Evolutionary conservation across 1,284 basidiomycete species (phyloP).

Genomic region (Heterobasidion occidentale): DNA sequence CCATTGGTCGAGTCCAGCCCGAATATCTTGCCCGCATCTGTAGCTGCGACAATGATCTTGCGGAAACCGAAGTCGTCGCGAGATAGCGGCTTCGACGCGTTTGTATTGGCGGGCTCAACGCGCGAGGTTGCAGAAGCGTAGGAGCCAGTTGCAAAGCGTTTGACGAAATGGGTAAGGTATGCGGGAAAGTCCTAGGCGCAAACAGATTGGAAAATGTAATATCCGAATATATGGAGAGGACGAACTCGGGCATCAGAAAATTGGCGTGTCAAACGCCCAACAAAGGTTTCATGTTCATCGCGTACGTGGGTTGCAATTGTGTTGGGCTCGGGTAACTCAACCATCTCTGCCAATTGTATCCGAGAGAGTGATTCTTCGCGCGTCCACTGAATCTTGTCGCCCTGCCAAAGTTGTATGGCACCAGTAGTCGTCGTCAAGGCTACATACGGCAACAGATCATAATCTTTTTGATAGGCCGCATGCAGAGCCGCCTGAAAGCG

Average conservation of each 20-base stretch:
- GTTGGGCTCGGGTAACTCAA: conserved; percentile 73
- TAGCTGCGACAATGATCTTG: conserved; percentile 75
- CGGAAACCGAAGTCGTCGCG: conserved; percentile 86
- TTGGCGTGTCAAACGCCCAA: conserved; percentile 52
- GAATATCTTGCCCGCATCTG: conserved; percentile 69
- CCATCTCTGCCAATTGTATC: conserved; percentile 57
- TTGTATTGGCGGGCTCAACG: conserved; percentile 13
- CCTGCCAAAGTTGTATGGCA: conserved; percentile 70
- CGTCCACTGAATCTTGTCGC: conserved; percentile 62
- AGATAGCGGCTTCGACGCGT: conserved; percentile 31
- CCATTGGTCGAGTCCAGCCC: conserved; percentile 80
- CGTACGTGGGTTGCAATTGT: conserved; percentile 19
- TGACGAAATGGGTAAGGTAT: conserved; percentile 61
- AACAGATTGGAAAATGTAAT: background rate
- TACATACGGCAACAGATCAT: conserved; percentile 37
- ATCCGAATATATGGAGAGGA: conserved; percentile 1
- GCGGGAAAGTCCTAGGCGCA: conserved; percentile 56
- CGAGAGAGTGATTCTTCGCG: conserved; percentile 78
- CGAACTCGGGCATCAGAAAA: conserved; percentile 54
- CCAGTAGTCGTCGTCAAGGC: conserved; percentile 74
- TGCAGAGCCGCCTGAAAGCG: conserved; percentile 47
- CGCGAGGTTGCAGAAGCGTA: conserved; percentile 39
- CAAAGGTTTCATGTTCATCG: conserved; percentile 43
- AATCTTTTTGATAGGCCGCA: conserved; percentile 34
- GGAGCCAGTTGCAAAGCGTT: conserved; percentile 69